Percentiles rank a stretch among this genome's conserved stretches.
Conservation (phyloP, 176 grass and related monocot species). For the Juncus effusus region DNA sequence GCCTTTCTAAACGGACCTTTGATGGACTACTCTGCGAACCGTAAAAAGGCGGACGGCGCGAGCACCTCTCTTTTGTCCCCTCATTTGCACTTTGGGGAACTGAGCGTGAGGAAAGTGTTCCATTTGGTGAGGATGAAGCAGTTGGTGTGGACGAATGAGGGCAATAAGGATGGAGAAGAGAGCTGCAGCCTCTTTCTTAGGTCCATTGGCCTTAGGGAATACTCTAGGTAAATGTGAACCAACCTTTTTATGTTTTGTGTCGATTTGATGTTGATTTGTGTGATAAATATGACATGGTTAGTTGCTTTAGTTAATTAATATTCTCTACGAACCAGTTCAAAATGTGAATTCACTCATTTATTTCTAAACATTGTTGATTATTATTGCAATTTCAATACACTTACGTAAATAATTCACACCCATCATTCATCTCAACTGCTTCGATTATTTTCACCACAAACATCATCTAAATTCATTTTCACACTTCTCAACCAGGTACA, state of each 20-base stretch:
- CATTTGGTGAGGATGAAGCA: constrained; percentile 93
- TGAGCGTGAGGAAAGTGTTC: constrained; percentile 97
- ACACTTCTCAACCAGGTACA: constrained; percentile 28
- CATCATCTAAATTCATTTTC: too few relatives aligned
- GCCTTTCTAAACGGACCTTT: constrained; percentile 78
- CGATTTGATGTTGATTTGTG: too few relatives aligned
- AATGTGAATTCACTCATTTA: too few relatives aligned
- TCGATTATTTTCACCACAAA: too few relatives aligned
- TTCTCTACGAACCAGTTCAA: too few relatives aligned
- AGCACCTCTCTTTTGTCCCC: constrained; percentile 88
- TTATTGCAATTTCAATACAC: too few relatives aligned
- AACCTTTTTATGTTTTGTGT: neutral
- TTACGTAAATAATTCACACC: too few relatives aligned
- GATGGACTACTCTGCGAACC: constrained; percentile 72
- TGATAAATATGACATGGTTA: too few relatives aligned
- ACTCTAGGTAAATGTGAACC: constrained; percentile 41
- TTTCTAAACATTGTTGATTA: too few relatives aligned
- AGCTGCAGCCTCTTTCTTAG: constrained; percentile 80
- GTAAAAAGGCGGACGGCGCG: constrained; percentile 79
- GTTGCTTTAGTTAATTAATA: too few relatives aligned
- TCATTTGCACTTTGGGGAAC: constrained; percentile 82
- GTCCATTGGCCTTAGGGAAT: constrained; percentile 83
- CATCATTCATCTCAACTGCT: too few relatives aligned
- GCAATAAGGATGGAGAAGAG: constrained; percentile 65
- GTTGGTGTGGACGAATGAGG: constrained; percentile 81